Conservation (phyloP, 352 stramenopile genomes). For the Globisporangium polare region DNA sequence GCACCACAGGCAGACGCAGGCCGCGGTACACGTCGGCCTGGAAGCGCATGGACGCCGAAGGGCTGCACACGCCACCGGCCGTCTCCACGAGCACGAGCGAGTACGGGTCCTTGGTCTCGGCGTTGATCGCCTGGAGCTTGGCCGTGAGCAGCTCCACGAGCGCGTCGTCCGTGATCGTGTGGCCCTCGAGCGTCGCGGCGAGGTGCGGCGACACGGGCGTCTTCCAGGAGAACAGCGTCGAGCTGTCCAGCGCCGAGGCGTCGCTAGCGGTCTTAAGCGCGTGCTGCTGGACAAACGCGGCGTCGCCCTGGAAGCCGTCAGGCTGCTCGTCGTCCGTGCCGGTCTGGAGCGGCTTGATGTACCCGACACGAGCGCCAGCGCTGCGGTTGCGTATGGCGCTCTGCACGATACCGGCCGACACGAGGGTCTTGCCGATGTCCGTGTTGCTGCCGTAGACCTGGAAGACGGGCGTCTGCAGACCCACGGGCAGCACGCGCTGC, state of each 20-base stretch:
- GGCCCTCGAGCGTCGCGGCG: slow-evolving; percentile 83
- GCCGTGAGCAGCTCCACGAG: slow-evolving; percentile 72
- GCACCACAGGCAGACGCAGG: slow-evolving; percentile 87
- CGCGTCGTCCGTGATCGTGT: slow-evolving; percentile 84
- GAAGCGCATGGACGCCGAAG: slow-evolving; percentile 74
- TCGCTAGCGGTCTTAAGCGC: slow-evolving; percentile 11
- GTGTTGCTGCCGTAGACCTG: slow-evolving; percentile 97
- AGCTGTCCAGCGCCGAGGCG: slow-evolving; percentile 36
- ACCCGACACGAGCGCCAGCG: slow-evolving; percentile 41
- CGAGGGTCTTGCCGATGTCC: slow-evolving; percentile 96
- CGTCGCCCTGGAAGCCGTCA: slow-evolving; percentile 67
- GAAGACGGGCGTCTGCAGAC: slow-evolving; percentile 70
- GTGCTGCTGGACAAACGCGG: slow-evolving; percentile 79
- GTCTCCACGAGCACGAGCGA: slow-evolving; percentile 91
- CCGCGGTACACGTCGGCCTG: slow-evolving; percentile 94
- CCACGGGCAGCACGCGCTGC: slow-evolving; percentile 39
- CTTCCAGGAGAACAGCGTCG: slow-evolving; percentile 93
- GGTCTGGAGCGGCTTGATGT: slow-evolving; percentile 97
- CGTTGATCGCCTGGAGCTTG: slow-evolving; percentile 42
- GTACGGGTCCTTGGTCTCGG: slow-evolving; percentile 26
- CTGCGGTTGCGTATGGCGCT: slow-evolving; percentile 35
- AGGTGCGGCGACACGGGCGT: slow-evolving; percentile 94
- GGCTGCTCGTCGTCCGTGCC: slow-evolving; percentile 59
- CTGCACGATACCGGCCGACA: slow-evolving; percentile 91
- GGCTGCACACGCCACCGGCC: slow-evolving; percentile 93